Conservation (phyloP, 768 basidiomycete species). For the Pulveroboletus sp. region DNA sequence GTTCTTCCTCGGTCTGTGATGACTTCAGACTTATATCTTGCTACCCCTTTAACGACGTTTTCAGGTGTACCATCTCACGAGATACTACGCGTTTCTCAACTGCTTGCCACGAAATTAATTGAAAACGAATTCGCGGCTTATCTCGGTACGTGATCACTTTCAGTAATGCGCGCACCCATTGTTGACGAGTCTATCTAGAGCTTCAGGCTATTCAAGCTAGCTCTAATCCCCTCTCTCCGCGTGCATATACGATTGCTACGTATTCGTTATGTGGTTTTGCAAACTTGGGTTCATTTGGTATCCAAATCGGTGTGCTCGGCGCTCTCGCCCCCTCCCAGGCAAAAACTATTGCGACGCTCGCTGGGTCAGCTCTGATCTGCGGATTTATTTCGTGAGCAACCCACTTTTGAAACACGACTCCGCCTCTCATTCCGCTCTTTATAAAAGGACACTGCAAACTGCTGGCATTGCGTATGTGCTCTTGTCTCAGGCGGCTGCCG, state of each 20-base stretch:
- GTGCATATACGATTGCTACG: constrained; percentile 77
- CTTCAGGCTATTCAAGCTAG: constrained; percentile 43
- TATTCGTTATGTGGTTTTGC: constrained; percentile 92
- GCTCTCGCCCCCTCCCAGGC: constrained; percentile 66
- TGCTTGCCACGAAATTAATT: constrained; percentile 83
- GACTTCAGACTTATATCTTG: neutral
- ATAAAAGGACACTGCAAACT: constrained; percentile 52
- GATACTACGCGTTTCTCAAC: constrained; percentile 73
- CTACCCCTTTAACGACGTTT: constrained; percentile 2
- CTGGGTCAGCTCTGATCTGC: constrained; percentile 65
- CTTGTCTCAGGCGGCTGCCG: neutral
- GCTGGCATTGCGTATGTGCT: constrained; percentile 53
- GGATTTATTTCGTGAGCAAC: constrained; percentile 53
- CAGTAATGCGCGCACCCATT: neutral
- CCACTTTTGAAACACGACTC: neutral
- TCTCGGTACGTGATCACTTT: constrained; percentile 27
- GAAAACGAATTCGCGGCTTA: constrained; percentile 88
- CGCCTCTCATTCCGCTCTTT: neutral
- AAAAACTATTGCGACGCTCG: constrained; percentile 66
- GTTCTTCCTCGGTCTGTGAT: constrained; percentile 55
- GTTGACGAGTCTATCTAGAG: constrained; percentile 23
- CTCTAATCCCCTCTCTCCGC: constrained; percentile 56
- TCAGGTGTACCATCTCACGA: constrained; percentile 72
- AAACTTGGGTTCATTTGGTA: constrained; percentile 81
- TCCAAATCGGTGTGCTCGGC: constrained; percentile 74